phyloP scores from a whole-genome alignment of 257 asterid species.

The Craterostigma plantagineum region DNA sequence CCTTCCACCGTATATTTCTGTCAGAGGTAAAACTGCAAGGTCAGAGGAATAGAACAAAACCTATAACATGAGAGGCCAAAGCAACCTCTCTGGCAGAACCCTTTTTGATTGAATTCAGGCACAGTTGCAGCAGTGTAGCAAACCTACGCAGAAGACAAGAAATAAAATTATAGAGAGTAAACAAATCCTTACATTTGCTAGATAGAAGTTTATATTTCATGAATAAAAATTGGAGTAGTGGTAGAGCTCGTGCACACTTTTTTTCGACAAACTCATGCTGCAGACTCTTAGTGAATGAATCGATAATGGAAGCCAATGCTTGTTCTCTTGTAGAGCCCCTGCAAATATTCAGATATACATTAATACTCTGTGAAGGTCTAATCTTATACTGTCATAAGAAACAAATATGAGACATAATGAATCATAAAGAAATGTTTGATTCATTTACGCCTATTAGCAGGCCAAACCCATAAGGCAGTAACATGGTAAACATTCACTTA shows the following conservation, averaged over 20 bases:
- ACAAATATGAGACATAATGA: too few relatives aligned
- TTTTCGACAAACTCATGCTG: conserved; percentile 60
- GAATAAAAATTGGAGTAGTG: background rate
- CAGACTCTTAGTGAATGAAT: conserved; percentile 52
- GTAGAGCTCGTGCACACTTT: conserved; percentile 23
- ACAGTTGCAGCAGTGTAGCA: conserved; percentile 72
- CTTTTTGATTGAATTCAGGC: conserved; percentile 62
- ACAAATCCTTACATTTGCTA: background rate
- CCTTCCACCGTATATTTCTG: background rate
- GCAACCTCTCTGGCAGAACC: conserved; percentile 85
- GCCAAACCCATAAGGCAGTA: too few relatives aligned
- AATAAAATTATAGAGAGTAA: background rate
- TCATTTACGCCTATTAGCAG: background rate
- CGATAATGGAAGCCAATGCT: conserved; percentile 57
- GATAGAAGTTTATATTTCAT: background rate
- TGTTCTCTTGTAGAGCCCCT: conserved; percentile 90
- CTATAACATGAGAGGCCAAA: conserved; percentile 77
- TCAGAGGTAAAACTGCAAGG: background rate
- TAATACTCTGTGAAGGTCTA: too few relatives aligned
- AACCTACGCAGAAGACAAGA: conserved; percentile 32
- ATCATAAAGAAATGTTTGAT: background rate
- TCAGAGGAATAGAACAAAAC: conserved; percentile 17
- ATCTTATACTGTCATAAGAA: too few relatives aligned
- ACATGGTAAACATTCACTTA: too few relatives aligned
- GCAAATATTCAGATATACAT: conserved; percentile 13